A percentile compares a stretch with the other conserved stretches of the same genome.
phyloP scores from a whole-genome alignment of 176 grass and related monocot genomes.

The Themeda triandra region DNA sequence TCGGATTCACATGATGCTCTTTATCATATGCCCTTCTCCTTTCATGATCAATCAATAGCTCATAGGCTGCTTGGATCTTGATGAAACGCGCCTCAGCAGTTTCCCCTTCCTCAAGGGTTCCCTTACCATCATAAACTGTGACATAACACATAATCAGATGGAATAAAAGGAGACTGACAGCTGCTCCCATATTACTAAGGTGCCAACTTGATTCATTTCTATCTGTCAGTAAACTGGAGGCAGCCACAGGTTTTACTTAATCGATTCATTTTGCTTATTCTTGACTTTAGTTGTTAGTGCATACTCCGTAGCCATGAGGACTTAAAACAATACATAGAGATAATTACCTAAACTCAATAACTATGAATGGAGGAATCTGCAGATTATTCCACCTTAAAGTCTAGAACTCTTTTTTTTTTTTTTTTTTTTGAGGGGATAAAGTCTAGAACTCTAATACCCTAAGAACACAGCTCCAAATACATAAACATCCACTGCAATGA shows the following conservation, averaged over 20 bases:
- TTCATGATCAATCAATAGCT: slow-evolving; percentile 79
- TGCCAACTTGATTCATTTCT: background rate
- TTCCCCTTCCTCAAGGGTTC: slow-evolving; percentile 89
- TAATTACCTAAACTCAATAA: background rate
- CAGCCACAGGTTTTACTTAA: background rate
- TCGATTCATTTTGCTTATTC: background rate
- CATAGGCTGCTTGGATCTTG: slow-evolving; percentile 99
- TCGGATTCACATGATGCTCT: slow-evolving; percentile 85
- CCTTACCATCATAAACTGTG: slow-evolving; percentile 93
- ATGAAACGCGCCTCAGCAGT: slow-evolving; percentile 95
- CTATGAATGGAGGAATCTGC: background rate
- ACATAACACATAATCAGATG: slow-evolving; percentile 30
- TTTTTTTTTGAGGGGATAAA: too few relatives aligned
- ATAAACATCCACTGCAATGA: background rate
- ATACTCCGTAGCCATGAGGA: background rate
- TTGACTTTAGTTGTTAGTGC: background rate
- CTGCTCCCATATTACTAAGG: background rate
- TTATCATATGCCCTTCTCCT: slow-evolving; percentile 77
- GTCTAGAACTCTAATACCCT: background rate
- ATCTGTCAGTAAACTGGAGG: background rate
- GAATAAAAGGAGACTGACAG: slow-evolving; percentile 9
- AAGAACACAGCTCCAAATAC: background rate
- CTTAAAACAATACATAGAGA: background rate
- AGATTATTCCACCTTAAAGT: background rate
- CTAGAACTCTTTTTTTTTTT: too few relatives aligned